Evolutionary conservation across 768 basidiomycete genomes (phyloP), one percentile per base, ranked within the genome.

Genomic region (Sarcodon aspratus): DNA sequence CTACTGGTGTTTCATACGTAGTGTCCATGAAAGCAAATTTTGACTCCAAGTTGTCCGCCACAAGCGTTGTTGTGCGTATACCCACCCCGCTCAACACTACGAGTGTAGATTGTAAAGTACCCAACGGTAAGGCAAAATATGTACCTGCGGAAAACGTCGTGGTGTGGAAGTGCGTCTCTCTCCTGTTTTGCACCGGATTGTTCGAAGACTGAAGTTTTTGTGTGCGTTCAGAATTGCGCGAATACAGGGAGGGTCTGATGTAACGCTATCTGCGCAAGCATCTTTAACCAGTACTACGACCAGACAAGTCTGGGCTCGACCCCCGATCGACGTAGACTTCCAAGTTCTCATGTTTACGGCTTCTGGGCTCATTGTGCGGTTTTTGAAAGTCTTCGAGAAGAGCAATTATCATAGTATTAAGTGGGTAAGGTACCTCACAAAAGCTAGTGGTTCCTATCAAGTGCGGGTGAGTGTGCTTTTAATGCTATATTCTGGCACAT

Each of bases 301-400:
- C 51, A 82, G 92, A 33, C 93, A 97, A 74, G 83, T 95, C 4
- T 99, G 96, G 96, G 93, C 94, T 3, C 74, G 96, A 48, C 96
- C 96, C 13, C 96, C 96, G 7, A 98, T 99, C 59, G 90, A 95
- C 56, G 83, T 98, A 54, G 96, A 99, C 64, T 99, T 99, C 68
- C 92, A 94, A 69, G 96, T 99, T 50, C 74, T 99, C 56, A 99
- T 99, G 96, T 91, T 98, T 66, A 98, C 96, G 0, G 76, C 96
- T 9, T 97, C 95, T 9, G 96, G 96, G 1, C 64, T 99, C 58
- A 85, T 95, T 46, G 96, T 99, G 38, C 79, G 95, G 47, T 99
- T 97, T 75, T 68, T 99, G 60, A 98, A 97, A 64, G 95, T 99
- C 13, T 98, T 97, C 56, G 96, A 98, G 72, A 96, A 91, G 75